phyloP scores from a whole-genome alignment of 306 rosid genomes.

The Gillenia trifoliata region DNA sequence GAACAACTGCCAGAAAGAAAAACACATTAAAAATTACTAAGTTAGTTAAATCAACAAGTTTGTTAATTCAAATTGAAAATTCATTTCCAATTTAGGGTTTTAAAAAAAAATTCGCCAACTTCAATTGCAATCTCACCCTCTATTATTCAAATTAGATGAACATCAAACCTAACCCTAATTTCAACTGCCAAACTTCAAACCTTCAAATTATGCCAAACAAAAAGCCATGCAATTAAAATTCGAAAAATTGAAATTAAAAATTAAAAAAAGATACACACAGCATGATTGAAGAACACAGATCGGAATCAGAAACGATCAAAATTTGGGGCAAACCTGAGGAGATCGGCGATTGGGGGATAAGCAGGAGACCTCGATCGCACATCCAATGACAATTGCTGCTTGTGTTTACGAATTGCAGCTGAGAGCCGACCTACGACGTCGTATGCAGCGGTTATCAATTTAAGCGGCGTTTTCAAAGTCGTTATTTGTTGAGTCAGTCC shows the following conservation, averaged over 20 bases:
- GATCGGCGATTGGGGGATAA: constrained; percentile 1
- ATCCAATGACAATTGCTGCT: background rate
- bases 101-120: background rate
- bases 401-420: background rate
- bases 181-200: background rate
- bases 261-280: background rate
- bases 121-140: constrained; percentile 3
- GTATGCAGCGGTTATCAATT: background rate
- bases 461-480: background rate
- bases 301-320: background rate
- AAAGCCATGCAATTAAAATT: background rate
- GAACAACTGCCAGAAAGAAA: background rate
- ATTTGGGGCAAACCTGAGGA: background rate
- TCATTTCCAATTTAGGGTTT: background rate
- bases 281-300: background rate
- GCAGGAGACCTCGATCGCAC: constrained; percentile 7
- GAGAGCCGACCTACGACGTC: background rate
- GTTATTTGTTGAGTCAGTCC: background rate
- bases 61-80: background rate
- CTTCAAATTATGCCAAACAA: background rate
- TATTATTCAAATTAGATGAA: background rate
- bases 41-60: background rate
- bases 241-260: background rate
- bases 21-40: background rate
- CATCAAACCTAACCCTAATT: background rate